These are phyloP conservation scores for Exutisphaerella laricina DNA, from an alignment of 2,329 filamentous ascomycete species.

Conservation along the genomic window DNA sequence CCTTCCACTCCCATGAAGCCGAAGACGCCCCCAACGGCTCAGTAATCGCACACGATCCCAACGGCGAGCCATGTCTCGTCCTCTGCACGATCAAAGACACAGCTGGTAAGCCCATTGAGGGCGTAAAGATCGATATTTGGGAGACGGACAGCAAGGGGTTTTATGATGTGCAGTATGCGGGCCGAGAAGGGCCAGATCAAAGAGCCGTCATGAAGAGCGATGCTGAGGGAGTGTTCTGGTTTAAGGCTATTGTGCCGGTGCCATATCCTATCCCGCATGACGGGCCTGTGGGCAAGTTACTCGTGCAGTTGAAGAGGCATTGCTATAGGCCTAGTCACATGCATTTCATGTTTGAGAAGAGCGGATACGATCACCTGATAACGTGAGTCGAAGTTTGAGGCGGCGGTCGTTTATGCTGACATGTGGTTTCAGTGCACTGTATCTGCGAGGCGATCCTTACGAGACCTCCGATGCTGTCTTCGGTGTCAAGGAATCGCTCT, in stretches of 20 bases:
- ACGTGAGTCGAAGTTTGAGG: conserved; percentile 55
- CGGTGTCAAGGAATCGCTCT: conserved; percentile 73
- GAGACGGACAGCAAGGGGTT: conserved; percentile 75
- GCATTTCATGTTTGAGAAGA: conserved; percentile 85
- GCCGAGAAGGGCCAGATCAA: conserved; percentile 61
- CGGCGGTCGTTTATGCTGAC: conserved; percentile 12
- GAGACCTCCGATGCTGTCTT: conserved; percentile 82
- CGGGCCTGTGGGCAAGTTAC: conserved; percentile 70
- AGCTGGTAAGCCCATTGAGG: conserved; percentile 55
- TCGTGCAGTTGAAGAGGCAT: conserved; percentile 64
- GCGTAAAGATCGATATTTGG: conserved; percentile 75
- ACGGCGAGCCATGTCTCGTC: conserved; percentile 65
- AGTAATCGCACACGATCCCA: conserved; percentile 61
- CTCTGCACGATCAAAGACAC: conserved; percentile 67
- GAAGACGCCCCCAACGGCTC: conserved; percentile 52
- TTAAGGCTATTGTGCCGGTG: conserved; percentile 77
- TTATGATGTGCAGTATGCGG: conserved; percentile 74
- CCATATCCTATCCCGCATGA: conserved; percentile 81
- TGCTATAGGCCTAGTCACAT: conserved; percentile 71
- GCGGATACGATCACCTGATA: conserved; percentile 71
- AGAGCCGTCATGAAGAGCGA: conserved; percentile 66
- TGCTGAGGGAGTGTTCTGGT: conserved; percentile 71
- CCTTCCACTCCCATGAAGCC: conserved; percentile 78
- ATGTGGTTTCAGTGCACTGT: conserved; percentile 57
- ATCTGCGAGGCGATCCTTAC: conserved; percentile 71